Percentiles rank a stretch among this genome's conserved stretches.
Evolutionary conservation across 2,329 filamentous ascomycete species (phyloP).

Genomic region (Chalaropsis thielavioides): DNA sequence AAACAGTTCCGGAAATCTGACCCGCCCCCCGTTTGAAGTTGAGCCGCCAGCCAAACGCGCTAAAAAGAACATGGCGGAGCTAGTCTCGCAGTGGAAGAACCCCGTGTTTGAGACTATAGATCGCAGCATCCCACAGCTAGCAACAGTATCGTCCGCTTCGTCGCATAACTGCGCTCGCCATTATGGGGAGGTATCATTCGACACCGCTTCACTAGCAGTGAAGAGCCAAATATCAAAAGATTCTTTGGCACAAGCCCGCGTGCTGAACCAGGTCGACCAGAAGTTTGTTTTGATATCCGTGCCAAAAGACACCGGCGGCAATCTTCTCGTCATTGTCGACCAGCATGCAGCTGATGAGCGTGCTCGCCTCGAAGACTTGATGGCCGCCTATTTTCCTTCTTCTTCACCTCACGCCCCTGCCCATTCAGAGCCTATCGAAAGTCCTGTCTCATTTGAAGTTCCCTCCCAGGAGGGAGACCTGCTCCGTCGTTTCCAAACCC

Average conservation of each 20-base stretch:
- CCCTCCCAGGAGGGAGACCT: slow-evolving; percentile 43
- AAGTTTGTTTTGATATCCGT: slow-evolving; percentile 60
- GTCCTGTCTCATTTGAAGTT: slow-evolving; percentile 51
- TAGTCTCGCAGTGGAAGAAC: slow-evolving; percentile 58
- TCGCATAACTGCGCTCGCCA: slow-evolving; percentile 20
- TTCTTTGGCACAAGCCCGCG: slow-evolving; percentile 42
- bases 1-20: slow-evolving; percentile 16
- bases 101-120: slow-evolving; percentile 51
- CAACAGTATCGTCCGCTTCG: slow-evolving; percentile 17
- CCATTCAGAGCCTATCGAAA: slow-evolving; percentile 30
- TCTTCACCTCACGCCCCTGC: slow-evolving; percentile 18
- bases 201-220: background rate
- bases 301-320: slow-evolving; percentile 30
- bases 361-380: slow-evolving; percentile 60
- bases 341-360: slow-evolving; percentile 94
- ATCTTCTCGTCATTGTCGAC: slow-evolving; percentile 64
- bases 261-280: slow-evolving; percentile 71
- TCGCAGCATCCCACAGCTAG: slow-evolving; percentile 29
- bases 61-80: slow-evolving; percentile 41
- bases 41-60: slow-evolving; percentile 6
- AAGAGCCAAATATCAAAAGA: slow-evolving; percentile 44
- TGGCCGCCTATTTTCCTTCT: slow-evolving; percentile 37
- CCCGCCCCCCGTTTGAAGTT: slow-evolving; percentile 17
- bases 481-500: slow-evolving; percentile 36
- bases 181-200: slow-evolving; percentile 20